Conservation (phyloP, 2,329 filamentous ascomycete genomes). For the Cladosporium velox region DNA sequence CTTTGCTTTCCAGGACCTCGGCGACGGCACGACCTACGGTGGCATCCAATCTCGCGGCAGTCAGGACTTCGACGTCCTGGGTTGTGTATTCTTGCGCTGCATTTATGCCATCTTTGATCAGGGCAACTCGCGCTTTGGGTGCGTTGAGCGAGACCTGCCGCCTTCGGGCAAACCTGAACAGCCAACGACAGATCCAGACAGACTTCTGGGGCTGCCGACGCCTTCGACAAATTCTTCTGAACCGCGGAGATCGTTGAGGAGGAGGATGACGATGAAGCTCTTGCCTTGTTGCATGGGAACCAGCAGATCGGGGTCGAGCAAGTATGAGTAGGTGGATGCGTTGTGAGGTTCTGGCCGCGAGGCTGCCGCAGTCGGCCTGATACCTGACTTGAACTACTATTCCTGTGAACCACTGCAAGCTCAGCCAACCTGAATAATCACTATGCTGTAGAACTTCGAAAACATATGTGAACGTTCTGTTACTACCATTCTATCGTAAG, state of each 20-base stretch:
- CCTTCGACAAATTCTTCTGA: neutral
- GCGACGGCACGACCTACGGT: constrained; percentile 61
- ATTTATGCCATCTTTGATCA: constrained; percentile 68
- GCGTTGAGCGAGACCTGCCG: constrained; percentile 20
- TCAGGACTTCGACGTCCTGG: constrained; percentile 59
- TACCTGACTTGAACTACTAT: neutral
- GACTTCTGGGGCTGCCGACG: neutral
- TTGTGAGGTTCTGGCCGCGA: neutral
- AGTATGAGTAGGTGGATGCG: neutral
- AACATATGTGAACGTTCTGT: neutral
- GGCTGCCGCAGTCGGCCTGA: neutral
- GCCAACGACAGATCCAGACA: neutral
- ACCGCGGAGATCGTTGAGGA: neutral
- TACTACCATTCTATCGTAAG: neutral
- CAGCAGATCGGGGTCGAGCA: neutral
- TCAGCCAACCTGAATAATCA: neutral
- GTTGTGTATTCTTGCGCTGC: constrained; percentile 57
- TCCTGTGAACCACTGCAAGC: neutral
- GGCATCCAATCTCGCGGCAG: constrained; percentile 65
- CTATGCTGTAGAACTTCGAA: neutral
- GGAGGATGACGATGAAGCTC: neutral
- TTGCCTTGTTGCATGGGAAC: neutral
- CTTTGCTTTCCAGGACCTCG: constrained; percentile 59
- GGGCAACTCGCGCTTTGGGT: constrained; percentile 34
- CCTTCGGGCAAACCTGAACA: neutral